Conservation (phyloP, 306 rosid species). For the Abrus precatorius region DNA sequence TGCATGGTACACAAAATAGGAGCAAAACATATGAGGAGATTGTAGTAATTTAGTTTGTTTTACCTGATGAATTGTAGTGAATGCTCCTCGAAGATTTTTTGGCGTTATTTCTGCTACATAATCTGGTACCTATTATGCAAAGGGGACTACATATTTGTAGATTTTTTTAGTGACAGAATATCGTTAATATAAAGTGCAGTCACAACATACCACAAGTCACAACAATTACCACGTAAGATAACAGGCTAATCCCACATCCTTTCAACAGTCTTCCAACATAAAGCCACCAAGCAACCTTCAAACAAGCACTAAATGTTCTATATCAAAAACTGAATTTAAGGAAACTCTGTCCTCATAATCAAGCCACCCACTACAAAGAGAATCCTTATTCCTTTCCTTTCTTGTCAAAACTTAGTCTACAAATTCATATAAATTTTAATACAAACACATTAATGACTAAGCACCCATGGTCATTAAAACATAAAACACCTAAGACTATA, state of each 20-base stretch:
- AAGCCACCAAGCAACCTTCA: conserved; percentile 78
- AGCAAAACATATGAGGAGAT: conserved; percentile 20
- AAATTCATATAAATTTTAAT: conserved; percentile 4
- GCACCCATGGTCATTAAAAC: not conserved
- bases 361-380: no score
- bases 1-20: conserved; percentile 24
- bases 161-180: not conserved
- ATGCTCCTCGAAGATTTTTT: conserved; percentile 75
- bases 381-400: no score
- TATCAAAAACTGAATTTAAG: conserved; percentile 25
- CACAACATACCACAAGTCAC: conserved; percentile 1
- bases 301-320: conserved; percentile 47
- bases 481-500: not conserved
- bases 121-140: conserved; percentile 67
- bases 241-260: conserved; percentile 88
- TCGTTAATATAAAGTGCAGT: conserved; percentile 26
- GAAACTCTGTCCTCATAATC: not conserved
- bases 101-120: conserved; percentile 86
- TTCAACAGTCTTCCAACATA: conserved; percentile 80
- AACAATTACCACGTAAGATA: conserved; percentile 80
- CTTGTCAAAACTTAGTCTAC: conserved; percentile 4
- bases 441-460: not conserved
- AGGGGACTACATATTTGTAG: conserved; percentile 6
- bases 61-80: conserved; percentile 77
- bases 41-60: conserved; percentile 25